These are phyloP conservation scores for Blastocystis sp. DNA, from an alignment of 352 stramenopile genomes.

Conservation along the genomic window DNA sequence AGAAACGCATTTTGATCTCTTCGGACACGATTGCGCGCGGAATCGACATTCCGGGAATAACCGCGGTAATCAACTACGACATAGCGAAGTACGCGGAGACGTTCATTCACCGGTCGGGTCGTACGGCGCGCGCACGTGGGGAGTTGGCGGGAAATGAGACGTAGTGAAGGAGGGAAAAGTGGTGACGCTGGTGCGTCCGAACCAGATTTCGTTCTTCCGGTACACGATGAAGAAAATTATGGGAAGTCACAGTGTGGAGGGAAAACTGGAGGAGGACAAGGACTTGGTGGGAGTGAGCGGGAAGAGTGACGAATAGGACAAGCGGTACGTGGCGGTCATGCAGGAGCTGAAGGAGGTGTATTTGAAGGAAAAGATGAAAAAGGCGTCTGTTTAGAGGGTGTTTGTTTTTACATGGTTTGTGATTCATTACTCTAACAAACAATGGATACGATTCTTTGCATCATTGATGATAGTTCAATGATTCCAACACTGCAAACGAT, in stretches of 20 bases:
- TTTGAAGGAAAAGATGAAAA: neutral
- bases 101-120: constrained; percentile 81
- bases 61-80: constrained; percentile 85
- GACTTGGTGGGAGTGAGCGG: neutral
- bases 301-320: neutral
- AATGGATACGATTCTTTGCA: neutral
- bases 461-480: too few relatives aligned
- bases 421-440: neutral
- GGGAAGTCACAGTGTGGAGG: neutral
- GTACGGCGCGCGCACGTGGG: constrained; percentile 74
- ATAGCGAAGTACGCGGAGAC: constrained; percentile 78
- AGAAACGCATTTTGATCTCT: constrained; percentile 68
- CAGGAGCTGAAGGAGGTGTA: constrained; percentile 12
- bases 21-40: constrained; percentile 81
- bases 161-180: constrained; percentile 63
- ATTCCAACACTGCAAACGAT: too few relatives aligned
- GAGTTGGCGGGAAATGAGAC: constrained; percentile 72
- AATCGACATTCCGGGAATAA: constrained; percentile 80
- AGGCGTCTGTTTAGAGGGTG: neutral
- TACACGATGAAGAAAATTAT: constrained; percentile 35
- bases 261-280: neutral
- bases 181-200: constrained; percentile 58
- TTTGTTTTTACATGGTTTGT: neutral
- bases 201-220: constrained; percentile 31
- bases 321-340: neutral